Base-by-base conservation (phyloP, 441 rosid species). In the Erodium texanum region DNA sequence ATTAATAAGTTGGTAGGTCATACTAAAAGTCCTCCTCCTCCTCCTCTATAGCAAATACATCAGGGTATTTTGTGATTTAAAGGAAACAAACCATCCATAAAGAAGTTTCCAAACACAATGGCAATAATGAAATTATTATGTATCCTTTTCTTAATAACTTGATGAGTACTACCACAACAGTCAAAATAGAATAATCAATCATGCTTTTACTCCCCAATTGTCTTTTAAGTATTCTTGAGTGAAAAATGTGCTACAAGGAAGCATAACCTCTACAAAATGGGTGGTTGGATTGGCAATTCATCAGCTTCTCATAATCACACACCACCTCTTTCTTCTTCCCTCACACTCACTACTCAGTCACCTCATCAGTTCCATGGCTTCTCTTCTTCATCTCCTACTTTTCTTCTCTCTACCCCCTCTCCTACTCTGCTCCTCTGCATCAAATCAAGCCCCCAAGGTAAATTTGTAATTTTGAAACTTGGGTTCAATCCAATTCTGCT, bases 361-460 rank as follows among this genome's bases (percentile, higher is more conserved):
- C 62, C 45, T 7, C 11, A 36, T 71, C 75, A n/a, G n/a, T 45
- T 34, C 58, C 69, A 84, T 86, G 87, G 84, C 85, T 27, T 76
- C 80, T 73, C 73, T 64, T 64, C 81, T 76, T 48, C 81, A 73
- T 38, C 71, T 72, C 75, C 43, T 79, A 62, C 61, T 71, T 19
- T 64, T 77, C 48, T 36, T 83, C 58, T 75, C 68, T 56, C 63
- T 73, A 5, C 66, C 66, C 65, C 71, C 23, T 8, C 68, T 78
- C 52, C 62, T 70, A 29, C 36, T 68, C 38, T 43, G 63, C 64
- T 58, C 81, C 58, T 8, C 70, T 38, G 48, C 83, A 71, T 81
- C 82, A 41, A 67, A 64, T 62, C 79, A 78, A 67, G 69, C 18
- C 64, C 86, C 82, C 24, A 70, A 84, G 83, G 85, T 84, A 75